Percentiles rank a stretch among this genome's conserved stretches.
Evolutionary conservation across 2,329 filamentous ascomycete species (phyloP).

Genomic region (Fusarium circinatum): DNA sequence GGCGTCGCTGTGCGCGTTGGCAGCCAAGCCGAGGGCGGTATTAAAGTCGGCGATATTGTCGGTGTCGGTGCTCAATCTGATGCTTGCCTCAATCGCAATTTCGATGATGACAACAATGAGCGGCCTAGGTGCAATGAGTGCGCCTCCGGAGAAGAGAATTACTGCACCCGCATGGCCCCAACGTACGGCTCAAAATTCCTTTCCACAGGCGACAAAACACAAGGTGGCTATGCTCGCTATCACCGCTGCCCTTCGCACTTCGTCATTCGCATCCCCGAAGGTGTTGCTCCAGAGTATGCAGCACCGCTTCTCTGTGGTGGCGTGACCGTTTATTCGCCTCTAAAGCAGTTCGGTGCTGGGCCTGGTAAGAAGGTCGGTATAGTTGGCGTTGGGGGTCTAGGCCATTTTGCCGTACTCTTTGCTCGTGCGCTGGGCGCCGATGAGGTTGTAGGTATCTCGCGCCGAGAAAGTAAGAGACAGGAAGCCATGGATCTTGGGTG

Average conservation of each 20-base stretch:
- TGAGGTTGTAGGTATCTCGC: conserved; percentile 66
- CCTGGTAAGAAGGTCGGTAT: conserved; percentile 74
- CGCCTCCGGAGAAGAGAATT: conserved; percentile 74
- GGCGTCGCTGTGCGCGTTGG: conserved; percentile 67
- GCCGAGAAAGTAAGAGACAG: conserved; percentile 63
- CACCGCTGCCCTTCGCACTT: conserved; percentile 41
- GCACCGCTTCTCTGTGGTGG: conserved; percentile 87
- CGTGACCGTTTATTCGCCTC: conserved; percentile 79
- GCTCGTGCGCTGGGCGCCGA: conserved; percentile 73
- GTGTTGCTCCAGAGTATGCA: conserved; percentile 67
- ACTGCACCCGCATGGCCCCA: conserved; percentile 68
- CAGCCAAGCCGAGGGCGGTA: conserved; percentile 53
- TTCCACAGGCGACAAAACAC: conserved; percentile 64
- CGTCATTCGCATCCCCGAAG: conserved; percentile 78
- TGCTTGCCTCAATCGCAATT: conserved; percentile 61
- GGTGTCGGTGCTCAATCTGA: conserved; percentile 76
- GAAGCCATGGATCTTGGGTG: conserved; percentile 66
- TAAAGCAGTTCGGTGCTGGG: conserved; percentile 58
- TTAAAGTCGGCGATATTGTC: conserved; percentile 72
- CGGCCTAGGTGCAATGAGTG: conserved; percentile 58
- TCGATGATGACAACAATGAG: fast-evolving
- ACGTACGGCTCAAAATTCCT: conserved; percentile 69
- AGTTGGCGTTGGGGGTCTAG: conserved; percentile 73
- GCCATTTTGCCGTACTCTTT: conserved; percentile 74
- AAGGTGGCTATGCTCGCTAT: conserved; percentile 63